phyloP scores from a whole-genome alignment of 2,329 filamentous ascomycete genomes.

The Zasmidium cellare region DNA sequence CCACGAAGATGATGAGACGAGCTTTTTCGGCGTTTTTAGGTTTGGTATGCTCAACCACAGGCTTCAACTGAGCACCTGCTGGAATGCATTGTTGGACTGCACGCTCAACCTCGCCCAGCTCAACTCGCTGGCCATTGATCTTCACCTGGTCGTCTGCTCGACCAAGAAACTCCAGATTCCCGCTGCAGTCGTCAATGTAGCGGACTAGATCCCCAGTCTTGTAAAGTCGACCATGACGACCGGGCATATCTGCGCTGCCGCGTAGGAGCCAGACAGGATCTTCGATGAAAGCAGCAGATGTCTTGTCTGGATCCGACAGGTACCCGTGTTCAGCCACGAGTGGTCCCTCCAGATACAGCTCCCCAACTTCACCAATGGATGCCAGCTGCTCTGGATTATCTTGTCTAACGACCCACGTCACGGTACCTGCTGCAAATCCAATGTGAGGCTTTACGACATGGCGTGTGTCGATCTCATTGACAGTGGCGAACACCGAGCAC shows the following conservation, averaged over 20 bases:
- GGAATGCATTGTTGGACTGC: constrained; percentile 41
- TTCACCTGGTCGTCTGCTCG: constrained; percentile 76
- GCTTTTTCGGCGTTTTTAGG: not conserved
- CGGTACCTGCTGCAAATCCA: constrained; percentile 1
- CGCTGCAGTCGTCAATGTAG: constrained; percentile 52
- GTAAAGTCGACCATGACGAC: constrained; percentile 52
- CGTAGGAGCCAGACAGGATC: constrained; percentile 25
- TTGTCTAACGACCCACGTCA: constrained; percentile 15
- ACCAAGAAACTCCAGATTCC: constrained; percentile 55
- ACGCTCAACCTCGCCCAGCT: constrained; percentile 71
- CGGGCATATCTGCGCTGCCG: constrained; percentile 21
- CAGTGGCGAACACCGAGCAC: constrained; percentile 1
- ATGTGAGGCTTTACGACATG: not conserved
- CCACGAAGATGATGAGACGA: not conserved
- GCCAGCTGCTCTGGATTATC: constrained; percentile 46
- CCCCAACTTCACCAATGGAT: constrained; percentile 56
- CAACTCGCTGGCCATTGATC: constrained; percentile 73
- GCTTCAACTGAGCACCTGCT: not conserved
- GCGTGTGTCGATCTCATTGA: not conserved
- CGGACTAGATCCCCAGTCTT: constrained; percentile 61
- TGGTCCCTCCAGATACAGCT: constrained; percentile 49
- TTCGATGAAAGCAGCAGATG: constrained; percentile 34
- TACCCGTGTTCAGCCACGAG: constrained; percentile 47
- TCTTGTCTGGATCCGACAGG: constrained; percentile 35
- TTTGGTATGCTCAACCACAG: not conserved